phyloP scores from a whole-genome alignment of 2,329 filamentous ascomycete genomes.

The Cytospora schulzeri region DNA sequence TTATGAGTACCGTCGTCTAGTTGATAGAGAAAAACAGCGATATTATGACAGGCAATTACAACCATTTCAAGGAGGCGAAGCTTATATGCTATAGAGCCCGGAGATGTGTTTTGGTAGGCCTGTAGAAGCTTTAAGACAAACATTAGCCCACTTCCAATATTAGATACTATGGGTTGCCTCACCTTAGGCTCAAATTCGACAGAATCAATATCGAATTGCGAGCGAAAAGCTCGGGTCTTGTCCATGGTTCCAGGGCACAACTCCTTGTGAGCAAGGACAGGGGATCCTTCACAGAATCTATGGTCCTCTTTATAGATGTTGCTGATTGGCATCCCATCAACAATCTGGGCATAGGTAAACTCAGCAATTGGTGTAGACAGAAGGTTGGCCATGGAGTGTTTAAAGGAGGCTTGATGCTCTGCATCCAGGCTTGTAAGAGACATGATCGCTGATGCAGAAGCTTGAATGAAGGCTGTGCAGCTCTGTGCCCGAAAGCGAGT shows the following conservation, averaged over 20 bases:
- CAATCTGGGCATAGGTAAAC: constrained; percentile 15
- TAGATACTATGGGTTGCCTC: neutral
- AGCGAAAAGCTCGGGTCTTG: constrained; percentile 15
- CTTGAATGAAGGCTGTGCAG: neutral
- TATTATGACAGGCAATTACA: constrained; percentile 35
- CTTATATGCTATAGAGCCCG: constrained; percentile 33
- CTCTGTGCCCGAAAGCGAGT: neutral
- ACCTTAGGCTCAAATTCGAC: neutral
- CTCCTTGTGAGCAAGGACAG: constrained; percentile 8
- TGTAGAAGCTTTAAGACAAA: constrained; percentile 31
- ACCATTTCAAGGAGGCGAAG: constrained; percentile 38
- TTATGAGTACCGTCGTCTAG: constrained; percentile 31
- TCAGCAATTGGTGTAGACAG: constrained; percentile 7
- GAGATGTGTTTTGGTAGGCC: constrained; percentile 32
- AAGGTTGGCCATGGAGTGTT: constrained; percentile 3
- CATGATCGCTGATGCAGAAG: constrained; percentile 4
- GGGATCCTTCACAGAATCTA: neutral
- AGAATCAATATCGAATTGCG: constrained; percentile 14
- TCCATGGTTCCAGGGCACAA: constrained; percentile 25
- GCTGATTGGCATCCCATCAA: constrained; percentile 13
- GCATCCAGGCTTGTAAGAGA: constrained; percentile 1
- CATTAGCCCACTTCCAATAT: neutral
- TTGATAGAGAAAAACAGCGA: constrained; percentile 33
- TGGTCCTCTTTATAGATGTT: neutral
- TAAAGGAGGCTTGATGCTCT: constrained; percentile 1